Conservation (phyloP, 2,329 filamentous ascomycete genomes). For the Fonsecaea pugnacius region DNA sequence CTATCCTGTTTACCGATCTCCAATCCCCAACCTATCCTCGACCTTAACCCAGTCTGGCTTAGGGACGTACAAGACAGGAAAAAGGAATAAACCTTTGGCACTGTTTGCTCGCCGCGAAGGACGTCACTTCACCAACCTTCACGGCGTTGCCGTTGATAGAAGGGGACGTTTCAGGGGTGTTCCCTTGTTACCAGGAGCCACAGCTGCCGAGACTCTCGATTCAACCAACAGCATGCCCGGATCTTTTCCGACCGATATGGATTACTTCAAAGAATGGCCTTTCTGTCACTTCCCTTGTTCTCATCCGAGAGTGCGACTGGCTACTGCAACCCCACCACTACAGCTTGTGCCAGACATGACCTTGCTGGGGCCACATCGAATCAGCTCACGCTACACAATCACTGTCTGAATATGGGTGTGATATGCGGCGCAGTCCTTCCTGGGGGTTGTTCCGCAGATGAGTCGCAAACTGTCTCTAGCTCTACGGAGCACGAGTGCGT, state of each 20-base stretch:
- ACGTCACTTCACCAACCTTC: neutral
- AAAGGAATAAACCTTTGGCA: constrained; percentile 19
- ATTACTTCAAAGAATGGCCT: neutral
- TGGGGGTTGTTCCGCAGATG: neutral
- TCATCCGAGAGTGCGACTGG: constrained; percentile 13
- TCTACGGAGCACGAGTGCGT: neutral
- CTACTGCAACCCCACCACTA: neutral
- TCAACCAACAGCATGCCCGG: neutral
- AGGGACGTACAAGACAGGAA: constrained; percentile 9
- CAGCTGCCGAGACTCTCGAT: neutral
- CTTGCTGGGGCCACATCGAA: neutral
- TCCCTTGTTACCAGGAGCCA: constrained; percentile 9
- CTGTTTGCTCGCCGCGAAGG: neutral
- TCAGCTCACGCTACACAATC: neutral
- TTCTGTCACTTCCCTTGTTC: constrained; percentile 4
- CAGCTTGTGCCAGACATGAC: neutral
- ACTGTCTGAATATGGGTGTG: neutral
- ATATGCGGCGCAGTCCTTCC: neutral
- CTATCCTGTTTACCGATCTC: constrained; percentile 18
- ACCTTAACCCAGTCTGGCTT: constrained; percentile 4
- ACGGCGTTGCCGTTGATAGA: constrained; percentile 8
- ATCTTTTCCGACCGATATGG: constrained; percentile 9
- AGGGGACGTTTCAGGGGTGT: constrained; percentile 10
- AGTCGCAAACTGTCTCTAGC: neutral
- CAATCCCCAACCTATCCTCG: neutral